Conservation (phyloP, 345 rosid species). For the Sonneratia alba region DNA sequence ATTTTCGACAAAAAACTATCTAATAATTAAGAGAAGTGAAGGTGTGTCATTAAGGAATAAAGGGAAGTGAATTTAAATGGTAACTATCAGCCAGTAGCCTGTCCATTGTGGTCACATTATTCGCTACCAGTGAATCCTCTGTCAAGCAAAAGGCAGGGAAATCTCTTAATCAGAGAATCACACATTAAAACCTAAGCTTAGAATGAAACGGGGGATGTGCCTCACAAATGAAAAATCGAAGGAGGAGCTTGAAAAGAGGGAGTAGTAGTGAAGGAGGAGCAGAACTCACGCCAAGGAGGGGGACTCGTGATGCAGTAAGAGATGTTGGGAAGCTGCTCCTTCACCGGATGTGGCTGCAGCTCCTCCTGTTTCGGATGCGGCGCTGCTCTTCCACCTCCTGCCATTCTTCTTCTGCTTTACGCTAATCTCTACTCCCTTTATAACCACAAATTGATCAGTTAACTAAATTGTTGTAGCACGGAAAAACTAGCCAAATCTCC, state of each 20-base stretch:
- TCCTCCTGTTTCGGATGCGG: constrained; percentile 81
- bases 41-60: neutral
- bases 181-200: neutral
- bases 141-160: neutral
- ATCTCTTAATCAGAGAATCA: neutral
- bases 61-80: no score
- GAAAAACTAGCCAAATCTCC: constrained; percentile 22
- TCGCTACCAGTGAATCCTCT: neutral
- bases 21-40: neutral
- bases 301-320: constrained; percentile 91
- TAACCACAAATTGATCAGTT: neutral
- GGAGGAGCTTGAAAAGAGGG: neutral
- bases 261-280: neutral
- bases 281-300: constrained; percentile 95
- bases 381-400: constrained; percentile 52
- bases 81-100: neutral
- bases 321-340: constrained; percentile 71
- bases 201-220: neutral
- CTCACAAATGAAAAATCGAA: neutral
- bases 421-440: neutral
- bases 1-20: neutral
- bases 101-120: neutral
- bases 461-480: neutral
- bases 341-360: constrained; percentile 80
- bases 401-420: constrained; percentile 25